Percentiles rank a stretch among this genome's conserved stretches.
These are phyloP conservation scores for Dendrothele bispora DNA, from an alignment of 768 basidiomycete genomes.

Conservation along the genomic window DNA sequence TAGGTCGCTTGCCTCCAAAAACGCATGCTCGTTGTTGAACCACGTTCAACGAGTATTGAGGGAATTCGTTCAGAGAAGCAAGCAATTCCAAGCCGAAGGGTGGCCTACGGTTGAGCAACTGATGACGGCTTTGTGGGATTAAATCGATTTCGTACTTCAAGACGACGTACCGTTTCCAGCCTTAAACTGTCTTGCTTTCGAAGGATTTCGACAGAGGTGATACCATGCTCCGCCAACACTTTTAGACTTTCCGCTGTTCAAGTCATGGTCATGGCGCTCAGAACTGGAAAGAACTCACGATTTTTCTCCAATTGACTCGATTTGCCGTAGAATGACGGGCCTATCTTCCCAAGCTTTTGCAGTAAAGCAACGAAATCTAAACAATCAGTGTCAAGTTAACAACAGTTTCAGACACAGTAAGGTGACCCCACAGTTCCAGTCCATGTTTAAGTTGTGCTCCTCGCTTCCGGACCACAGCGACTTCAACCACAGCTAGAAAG, in stretches of 20 bases:
- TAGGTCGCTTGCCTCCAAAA: slow-evolving; percentile 47
- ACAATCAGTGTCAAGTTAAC: neutral
- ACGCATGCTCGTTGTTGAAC: slow-evolving; percentile 45
- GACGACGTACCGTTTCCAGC: slow-evolving; percentile 57
- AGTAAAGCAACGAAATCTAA: slow-evolving; percentile 70
- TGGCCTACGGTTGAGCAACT: slow-evolving; percentile 74
- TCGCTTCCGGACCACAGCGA: slow-evolving; percentile 62
- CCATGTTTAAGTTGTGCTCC: slow-evolving; percentile 73
- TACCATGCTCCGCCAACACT: slow-evolving; percentile 75
- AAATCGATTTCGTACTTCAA: neutral
- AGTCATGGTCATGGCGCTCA: slow-evolving; percentile 5
- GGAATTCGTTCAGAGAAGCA: slow-evolving; percentile 59
- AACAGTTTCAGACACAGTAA: neutral
- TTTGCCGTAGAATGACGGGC: slow-evolving; percentile 79
- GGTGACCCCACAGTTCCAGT: slow-evolving; percentile 65
- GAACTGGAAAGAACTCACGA: slow-evolving; percentile 52
- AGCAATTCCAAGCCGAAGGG: slow-evolving; percentile 77
- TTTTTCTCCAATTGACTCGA: slow-evolving; percentile 91
- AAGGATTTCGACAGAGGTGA: slow-evolving; percentile 60
- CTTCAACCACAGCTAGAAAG: slow-evolving; percentile 69
- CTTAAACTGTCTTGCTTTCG: slow-evolving; percentile 54
- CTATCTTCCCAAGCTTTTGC: slow-evolving; percentile 94
- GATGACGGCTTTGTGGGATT: slow-evolving; percentile 6
- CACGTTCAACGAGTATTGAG: slow-evolving; percentile 58
- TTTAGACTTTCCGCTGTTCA: slow-evolving; percentile 29